Evolutionary conservation across 2,329 filamentous ascomycete genomes (phyloP), one percentile per base, ranked within the genome.

Genomic region (Aspergillus fumigatus): DNA sequence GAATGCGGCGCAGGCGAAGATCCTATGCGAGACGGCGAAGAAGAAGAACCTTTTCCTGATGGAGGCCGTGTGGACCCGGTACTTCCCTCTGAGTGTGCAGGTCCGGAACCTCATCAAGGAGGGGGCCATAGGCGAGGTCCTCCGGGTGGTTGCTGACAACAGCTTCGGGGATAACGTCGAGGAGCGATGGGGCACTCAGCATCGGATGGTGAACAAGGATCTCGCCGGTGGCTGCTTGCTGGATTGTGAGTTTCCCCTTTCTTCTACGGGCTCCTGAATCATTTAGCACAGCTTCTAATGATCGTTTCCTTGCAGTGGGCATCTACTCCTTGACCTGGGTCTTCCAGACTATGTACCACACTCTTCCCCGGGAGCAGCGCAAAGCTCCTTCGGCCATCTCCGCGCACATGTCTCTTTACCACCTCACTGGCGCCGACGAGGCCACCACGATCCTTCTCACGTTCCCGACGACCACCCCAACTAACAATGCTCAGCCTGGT

Each of bases 321-420:
- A 88, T 96, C 73, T 96, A 96, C 78, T 85, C 89, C 49, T 76
- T 96, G 59, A 95, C 90, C 32, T 96, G 92, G 92, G 83, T 94
- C 51, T 95, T 93, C 81, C 90, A 96, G 75, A 88, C 88, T 48
- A 82, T 96, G 27, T 96, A 96, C 76, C 89, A 92, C 72, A 84
- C 88, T 3, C 88, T 92, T 68, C 81, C 86, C 1, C 80, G 71
- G 29, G 71, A 77, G 9, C 72, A 83, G 53, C 88, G 90, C 64
- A 83, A 90, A 72, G 69, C 82, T 1, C 92, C 92, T 4, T 72
- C 69, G 7, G 81, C 78, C 48, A 86, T 94, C 3, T 76, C 85
- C 9, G 82, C 86, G 0, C 84, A 88, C 52, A 84, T 92, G 65
- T 85, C 84, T 68, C 88, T 88, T 69, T 90, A 90, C 73, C 72